Evolutionary conservation across 139 green algal species (phyloP).

Genomic region (Micractinium sp.): DNA sequence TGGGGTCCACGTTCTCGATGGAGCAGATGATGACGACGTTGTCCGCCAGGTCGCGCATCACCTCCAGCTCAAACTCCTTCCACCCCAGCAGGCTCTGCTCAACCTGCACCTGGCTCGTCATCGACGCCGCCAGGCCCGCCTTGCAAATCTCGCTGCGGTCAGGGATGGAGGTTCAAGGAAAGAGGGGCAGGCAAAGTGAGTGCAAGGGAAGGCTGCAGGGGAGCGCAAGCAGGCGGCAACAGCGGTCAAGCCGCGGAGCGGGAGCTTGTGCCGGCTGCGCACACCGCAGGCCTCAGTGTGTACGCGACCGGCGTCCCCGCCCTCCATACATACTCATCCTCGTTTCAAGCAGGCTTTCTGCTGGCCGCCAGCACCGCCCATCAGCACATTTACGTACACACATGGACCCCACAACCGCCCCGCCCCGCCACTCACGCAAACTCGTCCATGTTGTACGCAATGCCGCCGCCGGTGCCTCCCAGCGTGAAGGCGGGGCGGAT

Average conservation of each 20-base stretch:
- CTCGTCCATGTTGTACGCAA: slow-evolving; percentile 99
- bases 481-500: slow-evolving; percentile 99
- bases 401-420: not conserved
- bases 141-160: slow-evolving; percentile 44
- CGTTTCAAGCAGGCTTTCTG: too few species aligned
- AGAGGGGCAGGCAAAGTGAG: not conserved
- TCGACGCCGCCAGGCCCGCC: slow-evolving; percentile 86
- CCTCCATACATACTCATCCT: too few species aligned
- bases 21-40: slow-evolving; percentile 99
- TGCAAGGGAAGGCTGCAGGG: not conserved
- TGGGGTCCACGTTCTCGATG: slow-evolving; percentile 99
- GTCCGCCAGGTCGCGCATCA: slow-evolving; percentile 99
- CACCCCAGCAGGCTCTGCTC: slow-evolving; percentile 96
- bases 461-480: slow-evolving; percentile 96
- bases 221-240: not conserved
- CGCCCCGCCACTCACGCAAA: slow-evolving; percentile 76
- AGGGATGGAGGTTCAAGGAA: not conserved
- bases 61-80: slow-evolving; percentile 95
- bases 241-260: too few species aligned
- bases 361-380: too few species aligned
- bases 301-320: too few species aligned
- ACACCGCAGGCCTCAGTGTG: too few species aligned
- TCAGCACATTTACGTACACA: too few species aligned
- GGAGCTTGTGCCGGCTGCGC: too few species aligned
- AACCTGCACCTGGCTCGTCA: slow-evolving; percentile 92